Evolutionary conservation across 768 basidiomycete species (phyloP).

Genomic region (Termitomyces eurrhizus): DNA sequence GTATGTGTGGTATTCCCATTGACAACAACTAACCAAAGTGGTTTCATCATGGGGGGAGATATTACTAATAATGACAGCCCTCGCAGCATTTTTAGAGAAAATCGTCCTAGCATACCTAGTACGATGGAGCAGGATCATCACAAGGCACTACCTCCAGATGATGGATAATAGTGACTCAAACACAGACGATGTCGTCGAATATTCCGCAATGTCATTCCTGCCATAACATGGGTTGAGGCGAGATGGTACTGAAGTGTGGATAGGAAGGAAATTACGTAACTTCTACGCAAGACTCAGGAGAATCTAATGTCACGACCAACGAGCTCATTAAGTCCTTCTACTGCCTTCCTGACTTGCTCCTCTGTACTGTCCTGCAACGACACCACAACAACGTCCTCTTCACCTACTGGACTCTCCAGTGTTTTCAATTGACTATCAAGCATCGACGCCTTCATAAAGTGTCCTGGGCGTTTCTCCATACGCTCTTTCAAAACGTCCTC

Average conservation of each 20-base stretch:
- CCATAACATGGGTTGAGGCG: not conserved
- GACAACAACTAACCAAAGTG: too few relatives aligned
- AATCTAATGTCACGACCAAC: conserved; percentile 3
- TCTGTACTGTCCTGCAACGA: conserved; percentile 47
- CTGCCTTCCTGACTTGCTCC: conserved; percentile 48
- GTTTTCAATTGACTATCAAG: conserved; percentile 73
- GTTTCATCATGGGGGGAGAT: too few relatives aligned
- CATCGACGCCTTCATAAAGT: conserved; percentile 86
- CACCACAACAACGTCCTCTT: conserved; percentile 67
- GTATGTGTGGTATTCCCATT: too few relatives aligned
- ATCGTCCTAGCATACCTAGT: too few relatives aligned
- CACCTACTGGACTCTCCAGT: conserved; percentile 65
- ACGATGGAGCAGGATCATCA: too few relatives aligned
- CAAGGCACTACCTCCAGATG: too few relatives aligned
- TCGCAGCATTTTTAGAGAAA: too few relatives aligned
- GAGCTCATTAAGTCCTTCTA: conserved; percentile 33
- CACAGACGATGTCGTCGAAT: too few relatives aligned
- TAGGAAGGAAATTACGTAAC: not conserved
- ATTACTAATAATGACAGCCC: too few relatives aligned
- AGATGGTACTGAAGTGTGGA: not conserved
- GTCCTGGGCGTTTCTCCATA: conserved; percentile 60
- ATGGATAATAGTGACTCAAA: too few relatives aligned
- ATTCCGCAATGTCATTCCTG: not conserved
- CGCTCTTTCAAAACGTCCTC: conserved; percentile 54
- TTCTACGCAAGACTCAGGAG: not conserved